Percentiles rank a stretch among this genome's conserved stretches.
These are phyloP conservation scores for Sphaerostilbella broomeana DNA, from an alignment of 2,329 filamentous ascomycete genomes.

Conservation along the genomic window DNA sequence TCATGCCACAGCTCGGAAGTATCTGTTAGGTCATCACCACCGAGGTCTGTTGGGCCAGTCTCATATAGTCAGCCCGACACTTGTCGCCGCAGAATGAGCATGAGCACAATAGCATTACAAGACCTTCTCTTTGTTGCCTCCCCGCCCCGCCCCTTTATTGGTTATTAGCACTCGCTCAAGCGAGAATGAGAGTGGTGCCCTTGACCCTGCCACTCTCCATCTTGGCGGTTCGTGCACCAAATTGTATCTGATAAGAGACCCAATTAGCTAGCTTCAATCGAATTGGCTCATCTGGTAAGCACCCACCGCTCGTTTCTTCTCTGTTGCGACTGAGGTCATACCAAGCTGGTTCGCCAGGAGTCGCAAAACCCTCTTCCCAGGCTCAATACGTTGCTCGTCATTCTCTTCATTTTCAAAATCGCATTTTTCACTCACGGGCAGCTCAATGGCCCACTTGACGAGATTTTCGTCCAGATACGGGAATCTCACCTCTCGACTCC, in stretches of 20 bases:
- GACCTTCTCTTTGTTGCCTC: no score
- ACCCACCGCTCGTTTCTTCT: slow-evolving; percentile 61
- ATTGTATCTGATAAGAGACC: slow-evolving; percentile 58
- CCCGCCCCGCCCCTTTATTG: no score
- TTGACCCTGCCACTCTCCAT: slow-evolving; percentile 66
- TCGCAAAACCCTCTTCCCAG: slow-evolving; percentile 74
- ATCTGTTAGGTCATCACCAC: slow-evolving; percentile 68
- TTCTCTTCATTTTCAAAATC: slow-evolving; percentile 59
- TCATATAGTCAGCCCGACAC: slow-evolving; percentile 2
- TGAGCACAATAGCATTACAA: no score
- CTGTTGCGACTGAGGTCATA: slow-evolving; percentile 64
- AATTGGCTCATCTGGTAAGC: not conserved
- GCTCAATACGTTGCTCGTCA: slow-evolving; percentile 50
- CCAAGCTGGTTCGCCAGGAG: slow-evolving; percentile 69
- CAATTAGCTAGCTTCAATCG: not conserved
- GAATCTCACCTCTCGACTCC: slow-evolving; percentile 82
- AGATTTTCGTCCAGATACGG: slow-evolving; percentile 86
- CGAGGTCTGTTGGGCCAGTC: slow-evolving; percentile 17
- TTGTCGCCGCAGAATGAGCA: not conserved
- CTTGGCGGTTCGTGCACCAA: slow-evolving; percentile 75
- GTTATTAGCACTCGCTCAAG: slow-evolving; percentile 29
- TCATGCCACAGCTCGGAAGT: slow-evolving; percentile 56
- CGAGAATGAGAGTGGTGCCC: slow-evolving; percentile 55
- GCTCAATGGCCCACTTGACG: slow-evolving; percentile 69
- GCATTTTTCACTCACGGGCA: slow-evolving; percentile 78